These are phyloP conservation scores for Cyberlindnera galapagoensis DNA, from an alignment of 805 yeast genomes.

Conservation along the genomic window DNA sequence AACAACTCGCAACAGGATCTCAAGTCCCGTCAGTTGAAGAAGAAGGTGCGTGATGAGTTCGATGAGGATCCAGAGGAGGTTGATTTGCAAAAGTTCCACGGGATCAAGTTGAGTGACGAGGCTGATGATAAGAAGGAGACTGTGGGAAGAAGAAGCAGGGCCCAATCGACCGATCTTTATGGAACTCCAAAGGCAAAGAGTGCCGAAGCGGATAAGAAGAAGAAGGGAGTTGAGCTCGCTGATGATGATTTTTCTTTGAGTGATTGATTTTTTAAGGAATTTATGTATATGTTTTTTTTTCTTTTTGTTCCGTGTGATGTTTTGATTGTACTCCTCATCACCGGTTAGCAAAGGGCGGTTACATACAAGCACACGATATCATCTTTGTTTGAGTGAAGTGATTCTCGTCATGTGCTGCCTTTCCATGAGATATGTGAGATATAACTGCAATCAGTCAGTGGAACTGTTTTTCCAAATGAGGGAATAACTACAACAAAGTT, in stretches of 20 bases:
- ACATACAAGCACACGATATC: too few relatives aligned
- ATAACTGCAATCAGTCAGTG: too few relatives aligned
- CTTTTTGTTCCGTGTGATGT: not conserved
- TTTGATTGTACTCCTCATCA: not conserved
- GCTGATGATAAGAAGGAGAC: slow-evolving; percentile 7
- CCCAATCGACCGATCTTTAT: slow-evolving; percentile 22
- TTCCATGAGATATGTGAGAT: too few relatives aligned
- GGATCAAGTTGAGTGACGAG: slow-evolving; percentile 36
- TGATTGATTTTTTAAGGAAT: slow-evolving; percentile 5
- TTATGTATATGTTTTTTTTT: too few relatives aligned
- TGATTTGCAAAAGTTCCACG: slow-evolving; percentile 40
- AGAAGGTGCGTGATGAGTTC: slow-evolving; percentile 24
- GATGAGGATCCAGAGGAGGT: slow-evolving; percentile 55
- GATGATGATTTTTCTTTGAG: slow-evolving; percentile 43
- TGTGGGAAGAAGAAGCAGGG: slow-evolving; percentile 22
- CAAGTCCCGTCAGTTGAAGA: slow-evolving; percentile 18
- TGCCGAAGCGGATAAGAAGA: slow-evolving; percentile 31
- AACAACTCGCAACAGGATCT: slow-evolving; percentile 14
- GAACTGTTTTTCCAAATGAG: too few relatives aligned
- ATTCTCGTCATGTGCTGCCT: too few relatives aligned
- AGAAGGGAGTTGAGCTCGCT: slow-evolving; percentile 20
- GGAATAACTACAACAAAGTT: too few relatives aligned
- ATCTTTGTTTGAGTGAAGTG: too few relatives aligned
- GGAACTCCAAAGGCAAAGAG: slow-evolving; percentile 17
- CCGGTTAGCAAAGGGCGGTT: too few relatives aligned